Evolutionary conservation across 495 filamentous ascomycete genomes (phyloP), one percentile per base, ranked within the genome.

Genomic region (Tuber brumale): DNA sequence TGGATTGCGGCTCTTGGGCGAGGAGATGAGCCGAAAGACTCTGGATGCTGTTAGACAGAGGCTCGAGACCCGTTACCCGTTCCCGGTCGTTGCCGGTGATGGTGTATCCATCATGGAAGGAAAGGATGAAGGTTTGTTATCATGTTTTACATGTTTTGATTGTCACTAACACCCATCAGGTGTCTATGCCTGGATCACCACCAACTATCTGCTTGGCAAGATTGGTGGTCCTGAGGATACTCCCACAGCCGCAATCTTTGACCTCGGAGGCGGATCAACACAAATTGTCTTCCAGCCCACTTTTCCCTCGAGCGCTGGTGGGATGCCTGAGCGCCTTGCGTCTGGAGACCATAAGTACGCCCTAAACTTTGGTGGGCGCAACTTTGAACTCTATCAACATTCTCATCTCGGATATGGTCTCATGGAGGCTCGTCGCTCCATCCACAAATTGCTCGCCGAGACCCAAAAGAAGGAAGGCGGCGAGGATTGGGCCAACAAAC

Each of bases 151-250:
- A 27, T 70, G 41, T 44, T 37, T 42, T 35, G 72, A 44, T 70
- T 27, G 18, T 75, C 31, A 43, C 71, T 78, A 72, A 81, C 21
- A 27, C 48, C 27, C 18, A 45, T 16, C 41, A 82, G 91, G 96
- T 84, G 95, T 99, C n/a, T 99, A 97, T 81, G 96, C 95, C 73
- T 99, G 95, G 95, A 97, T 99, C 84, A 99, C 95, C 4, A 94
- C 93, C 75, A 99, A 99, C 86, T 99, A 98, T 85, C 90, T 99
- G 61, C 90, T 98, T 31, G 95, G 94, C 73, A 99, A 97, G 86
- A 98, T 98, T 82, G 96, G 95, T 80, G 92, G 92, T 37, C 92
- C 93, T 9, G 94, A 97, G 80, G 89, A 96, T 80, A 93, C 89
- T 74, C 91, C 92, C 21, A 98, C 95, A 3, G 95, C 95, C 66